Conservation (phyloP, 192 early-diverging fungal species). For the Coemansia sp. region DNA sequence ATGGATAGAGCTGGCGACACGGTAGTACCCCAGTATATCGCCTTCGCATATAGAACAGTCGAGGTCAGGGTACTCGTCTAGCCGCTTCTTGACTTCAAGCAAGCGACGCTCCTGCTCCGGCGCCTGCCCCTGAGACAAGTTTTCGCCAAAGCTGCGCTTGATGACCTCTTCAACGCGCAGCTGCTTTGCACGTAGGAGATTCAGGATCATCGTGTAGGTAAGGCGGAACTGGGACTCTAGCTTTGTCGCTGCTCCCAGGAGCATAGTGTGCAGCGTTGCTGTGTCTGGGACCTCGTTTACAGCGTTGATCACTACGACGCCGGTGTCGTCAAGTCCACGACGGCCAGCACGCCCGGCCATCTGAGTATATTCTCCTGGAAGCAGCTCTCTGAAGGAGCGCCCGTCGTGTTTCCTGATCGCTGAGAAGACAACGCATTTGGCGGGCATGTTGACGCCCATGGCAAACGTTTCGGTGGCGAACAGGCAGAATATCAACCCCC, state of each 20-base stretch:
- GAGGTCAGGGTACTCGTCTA: conserved; percentile 63
- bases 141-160: conserved; percentile 95
- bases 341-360: conserved; percentile 98
- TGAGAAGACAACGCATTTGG: conserved; percentile 91
- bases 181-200: conserved; percentile 90
- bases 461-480: conserved; percentile 99
- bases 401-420: conserved; percentile 92
- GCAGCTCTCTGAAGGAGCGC: conserved; percentile 75
- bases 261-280: conserved; percentile 69
- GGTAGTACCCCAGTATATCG: conserved; percentile 76
- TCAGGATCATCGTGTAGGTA: conserved; percentile 98
- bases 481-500: conserved; percentile 85
- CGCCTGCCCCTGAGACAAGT: conserved; percentile 76
- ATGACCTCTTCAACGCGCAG: conserved; percentile 98
- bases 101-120: conserved; percentile 77
- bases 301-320: conserved; percentile 81
- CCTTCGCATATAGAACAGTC: conserved; percentile 77
- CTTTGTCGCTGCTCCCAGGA: conserved; percentile 85
- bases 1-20: conserved; percentile 37
- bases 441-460: conserved; percentile 99
- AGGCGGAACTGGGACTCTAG: conserved; percentile 93
- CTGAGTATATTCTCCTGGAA: conserved; percentile 98
- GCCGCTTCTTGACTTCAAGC: conserved; percentile 64
- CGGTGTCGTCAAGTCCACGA: conserved; percentile 88
- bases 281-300: conserved; percentile 64